These are phyloP conservation scores for Penicillium sp. DNA, from an alignment of 2,329 filamentous ascomycete genomes.

Conservation along the genomic window DNA sequence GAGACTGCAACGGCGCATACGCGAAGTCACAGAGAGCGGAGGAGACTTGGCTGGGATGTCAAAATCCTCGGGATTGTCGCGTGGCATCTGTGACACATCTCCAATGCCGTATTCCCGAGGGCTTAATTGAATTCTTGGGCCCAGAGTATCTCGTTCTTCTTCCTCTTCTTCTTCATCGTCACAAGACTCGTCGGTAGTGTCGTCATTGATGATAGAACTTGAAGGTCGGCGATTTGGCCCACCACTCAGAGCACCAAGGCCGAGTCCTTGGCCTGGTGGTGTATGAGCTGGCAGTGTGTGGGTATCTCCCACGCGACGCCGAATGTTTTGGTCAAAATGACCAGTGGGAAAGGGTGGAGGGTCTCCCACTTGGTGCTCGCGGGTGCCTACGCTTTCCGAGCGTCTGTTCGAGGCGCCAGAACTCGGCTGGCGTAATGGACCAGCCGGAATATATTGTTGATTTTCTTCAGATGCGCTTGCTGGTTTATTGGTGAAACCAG, in stretches of 20 bases:
- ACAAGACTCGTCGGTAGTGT: conserved; percentile 20
- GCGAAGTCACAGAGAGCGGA: conserved; percentile 37
- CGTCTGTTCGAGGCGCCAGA: neutral
- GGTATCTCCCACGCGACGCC: conserved; percentile 16
- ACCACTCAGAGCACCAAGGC: conserved; percentile 7
- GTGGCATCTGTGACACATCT: conserved; percentile 2
- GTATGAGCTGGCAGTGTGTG: neutral
- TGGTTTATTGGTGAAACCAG: conserved; percentile 16
- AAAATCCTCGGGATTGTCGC: conserved; percentile 20
- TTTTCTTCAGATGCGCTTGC: conserved; percentile 7
- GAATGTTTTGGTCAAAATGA: conserved; percentile 33
- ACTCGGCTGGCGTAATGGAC: neutral
- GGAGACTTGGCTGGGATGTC: conserved; percentile 33
- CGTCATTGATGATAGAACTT: neutral
- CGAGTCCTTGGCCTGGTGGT: conserved; percentile 11
- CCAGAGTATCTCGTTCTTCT: conserved; percentile 18
- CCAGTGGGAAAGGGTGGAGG: conserved; percentile 24
- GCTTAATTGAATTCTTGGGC: conserved; percentile 1
- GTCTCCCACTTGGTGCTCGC: neutral
- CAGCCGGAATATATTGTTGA: conserved; percentile 14
- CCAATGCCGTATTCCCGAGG: conserved; percentile 8
- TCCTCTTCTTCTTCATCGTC: conserved; percentile 28
- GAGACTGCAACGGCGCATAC: conserved; percentile 36
- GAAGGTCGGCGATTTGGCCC: neutral
- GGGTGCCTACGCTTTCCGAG: neutral